Evolutionary conservation across 352 stramenopile genomes (phyloP).

Genomic region (Phytophthora melonis): DNA sequence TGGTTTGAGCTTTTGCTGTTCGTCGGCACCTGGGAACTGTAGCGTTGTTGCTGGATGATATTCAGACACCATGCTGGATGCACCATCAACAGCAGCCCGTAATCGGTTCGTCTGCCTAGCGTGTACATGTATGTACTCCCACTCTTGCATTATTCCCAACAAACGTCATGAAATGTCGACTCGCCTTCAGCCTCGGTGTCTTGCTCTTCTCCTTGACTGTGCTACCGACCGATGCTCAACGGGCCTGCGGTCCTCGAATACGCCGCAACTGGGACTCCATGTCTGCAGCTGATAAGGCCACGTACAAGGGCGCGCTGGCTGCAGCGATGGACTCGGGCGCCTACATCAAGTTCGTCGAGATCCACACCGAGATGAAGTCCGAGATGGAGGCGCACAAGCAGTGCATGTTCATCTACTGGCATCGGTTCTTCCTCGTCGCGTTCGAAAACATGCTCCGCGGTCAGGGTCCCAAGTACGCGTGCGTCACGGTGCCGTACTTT

Average conservation of each 20-base stretch:
- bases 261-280: conserved; percentile 53
- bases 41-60: not conserved
- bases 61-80: not conserved
- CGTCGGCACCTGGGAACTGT: conserved; percentile 12
- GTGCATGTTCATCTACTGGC: conserved; percentile 88
- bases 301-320: conserved; percentile 51
- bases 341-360: conserved; percentile 65
- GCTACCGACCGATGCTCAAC: conserved; percentile 7
- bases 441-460: conserved; percentile 86
- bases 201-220: conserved; percentile 15
- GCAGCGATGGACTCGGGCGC: conserved; percentile 58
- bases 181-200: conserved; percentile 7
- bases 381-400: conserved; percentile 55
- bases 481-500: conserved; percentile 80
- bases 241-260: conserved; percentile 41
- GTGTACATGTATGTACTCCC: not conserved
- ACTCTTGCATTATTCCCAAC: not conserved
- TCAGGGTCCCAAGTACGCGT: conserved; percentile 54
- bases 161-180: conserved; percentile 25
- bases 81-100: not conserved
- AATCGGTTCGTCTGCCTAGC: not conserved
- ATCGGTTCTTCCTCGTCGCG: conserved; percentile 64
- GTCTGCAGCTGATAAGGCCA: conserved; percentile 40
- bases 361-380: conserved; percentile 62
- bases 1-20: conserved; percentile 10